A percentile compares a stretch with the other conserved stretches of the same genome.
These are phyloP conservation scores for Sideroxylon spinosum DNA, from an alignment of 179 eudicot species.

Conservation along the genomic window DNA sequence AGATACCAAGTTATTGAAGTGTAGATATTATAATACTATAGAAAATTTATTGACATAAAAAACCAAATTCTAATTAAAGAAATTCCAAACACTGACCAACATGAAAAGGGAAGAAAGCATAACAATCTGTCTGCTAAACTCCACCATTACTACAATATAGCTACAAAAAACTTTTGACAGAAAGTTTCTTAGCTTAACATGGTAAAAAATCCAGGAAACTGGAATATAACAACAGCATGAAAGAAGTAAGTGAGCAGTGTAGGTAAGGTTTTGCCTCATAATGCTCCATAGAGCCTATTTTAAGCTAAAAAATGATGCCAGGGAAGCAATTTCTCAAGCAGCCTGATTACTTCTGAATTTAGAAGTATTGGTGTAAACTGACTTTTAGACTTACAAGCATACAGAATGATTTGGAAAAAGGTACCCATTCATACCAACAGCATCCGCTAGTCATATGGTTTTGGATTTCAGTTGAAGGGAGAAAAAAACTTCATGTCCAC, in stretches of 20 bases:
- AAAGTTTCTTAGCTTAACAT: no score
- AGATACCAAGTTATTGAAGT: neutral
- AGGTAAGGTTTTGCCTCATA: neutral
- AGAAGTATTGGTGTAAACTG: no score
- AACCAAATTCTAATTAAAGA: no score
- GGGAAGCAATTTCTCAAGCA: neutral
- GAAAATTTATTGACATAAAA: no score
- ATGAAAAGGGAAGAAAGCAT: no score
- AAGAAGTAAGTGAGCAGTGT: neutral
- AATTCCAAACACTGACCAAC: no score
- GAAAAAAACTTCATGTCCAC: neutral
- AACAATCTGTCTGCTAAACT: no score
- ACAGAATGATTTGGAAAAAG: neutral
- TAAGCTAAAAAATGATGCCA: slow-evolving; percentile 6
- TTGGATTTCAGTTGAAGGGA: neutral
- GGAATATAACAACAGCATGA: neutral
- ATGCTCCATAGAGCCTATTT: neutral
- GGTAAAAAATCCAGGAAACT: neutral
- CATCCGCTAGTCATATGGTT: neutral
- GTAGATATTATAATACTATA: no score
- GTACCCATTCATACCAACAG: neutral
- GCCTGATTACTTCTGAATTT: neutral
- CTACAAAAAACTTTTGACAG: no score
- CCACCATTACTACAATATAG: no score
- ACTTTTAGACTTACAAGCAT: neutral